These are phyloP conservation scores for Bruguiera parviflora DNA, from an alignment of 345 rosid species.

Conservation along the genomic window DNA sequence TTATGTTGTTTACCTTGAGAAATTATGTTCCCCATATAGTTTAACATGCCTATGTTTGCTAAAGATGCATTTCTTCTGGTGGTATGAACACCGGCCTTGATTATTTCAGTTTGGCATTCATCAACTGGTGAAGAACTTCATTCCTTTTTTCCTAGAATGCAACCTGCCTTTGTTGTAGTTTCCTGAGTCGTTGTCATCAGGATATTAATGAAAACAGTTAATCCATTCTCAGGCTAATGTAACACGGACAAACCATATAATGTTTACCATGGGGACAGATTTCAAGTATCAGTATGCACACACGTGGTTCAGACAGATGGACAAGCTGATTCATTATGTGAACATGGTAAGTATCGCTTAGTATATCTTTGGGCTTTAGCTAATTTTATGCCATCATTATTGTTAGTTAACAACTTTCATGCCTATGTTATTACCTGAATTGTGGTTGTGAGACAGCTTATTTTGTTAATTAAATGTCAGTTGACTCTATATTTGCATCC, in stretches of 20 bases:
- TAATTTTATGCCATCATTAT: background rate
- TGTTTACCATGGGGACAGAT: slow-evolving; percentile 99
- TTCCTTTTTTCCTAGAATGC: slow-evolving; percentile 1
- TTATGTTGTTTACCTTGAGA: background rate
- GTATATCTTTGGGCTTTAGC: slow-evolving; percentile 6
- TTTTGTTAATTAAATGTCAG: background rate
- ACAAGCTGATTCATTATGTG: slow-evolving; percentile 93
- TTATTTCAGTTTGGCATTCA: background rate
- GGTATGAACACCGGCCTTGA: background rate
- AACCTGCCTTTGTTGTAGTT: background rate
- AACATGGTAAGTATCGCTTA: slow-evolving; percentile 55
- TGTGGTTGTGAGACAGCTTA: background rate
- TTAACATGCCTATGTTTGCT: background rate
- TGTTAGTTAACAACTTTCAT: background rate
- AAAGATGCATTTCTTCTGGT: slow-evolving; percentile 6
- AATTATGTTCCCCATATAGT: background rate
- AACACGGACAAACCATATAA: slow-evolving; percentile 79
- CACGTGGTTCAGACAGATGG: slow-evolving; percentile 92
- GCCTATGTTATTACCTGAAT: background rate
- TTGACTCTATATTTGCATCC: background rate
- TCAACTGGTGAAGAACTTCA: slow-evolving; percentile 9
- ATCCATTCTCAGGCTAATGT: slow-evolving; percentile 73
- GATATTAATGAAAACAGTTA: slow-evolving; percentile 14
- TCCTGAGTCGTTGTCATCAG: background rate
- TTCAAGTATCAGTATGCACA: slow-evolving; percentile 91